Evolutionary conservation across 176 grass and related monocot species (phyloP).

Genomic region (Zizania latifolia): DNA sequence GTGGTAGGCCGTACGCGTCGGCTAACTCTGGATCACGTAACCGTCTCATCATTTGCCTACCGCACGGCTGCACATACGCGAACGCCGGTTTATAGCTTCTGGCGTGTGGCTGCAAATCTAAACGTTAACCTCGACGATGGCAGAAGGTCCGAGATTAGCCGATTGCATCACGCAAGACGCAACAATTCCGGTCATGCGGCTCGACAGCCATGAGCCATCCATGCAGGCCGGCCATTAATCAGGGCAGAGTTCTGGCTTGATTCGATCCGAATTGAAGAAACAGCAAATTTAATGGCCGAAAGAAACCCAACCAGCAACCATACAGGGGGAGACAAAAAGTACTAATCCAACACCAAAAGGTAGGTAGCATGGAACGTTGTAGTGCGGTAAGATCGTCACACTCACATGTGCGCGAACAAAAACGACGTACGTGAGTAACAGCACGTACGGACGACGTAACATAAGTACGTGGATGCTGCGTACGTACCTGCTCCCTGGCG

Average conservation of each 20-base stretch:
- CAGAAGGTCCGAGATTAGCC: too few species aligned
- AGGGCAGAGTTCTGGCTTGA: neutral
- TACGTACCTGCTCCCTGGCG: slow-evolving; percentile 21
- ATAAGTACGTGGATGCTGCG: neutral
- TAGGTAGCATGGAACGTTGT: neutral
- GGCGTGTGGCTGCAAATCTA: neutral
- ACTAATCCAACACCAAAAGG: neutral
- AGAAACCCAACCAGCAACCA: neutral
- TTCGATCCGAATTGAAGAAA: neutral
- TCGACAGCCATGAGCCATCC: too few species aligned
- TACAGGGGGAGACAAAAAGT: neutral
- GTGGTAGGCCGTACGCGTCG: neutral
- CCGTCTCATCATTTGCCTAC: too few species aligned
- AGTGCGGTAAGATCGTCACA: neutral
- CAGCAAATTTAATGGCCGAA: neutral
- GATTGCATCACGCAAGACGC: too few species aligned
- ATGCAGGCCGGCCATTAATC: neutral
- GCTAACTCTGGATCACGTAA: too few species aligned
- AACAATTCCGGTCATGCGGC: neutral
- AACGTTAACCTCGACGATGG: neutral
- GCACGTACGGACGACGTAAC: neutral
- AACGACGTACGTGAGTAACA: neutral
- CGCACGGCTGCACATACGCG: too few species aligned
- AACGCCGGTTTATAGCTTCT: too few species aligned
- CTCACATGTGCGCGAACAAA: neutral